Conservation (phyloP, 345 rosid species). For the Sisymbrium irio region DNA sequence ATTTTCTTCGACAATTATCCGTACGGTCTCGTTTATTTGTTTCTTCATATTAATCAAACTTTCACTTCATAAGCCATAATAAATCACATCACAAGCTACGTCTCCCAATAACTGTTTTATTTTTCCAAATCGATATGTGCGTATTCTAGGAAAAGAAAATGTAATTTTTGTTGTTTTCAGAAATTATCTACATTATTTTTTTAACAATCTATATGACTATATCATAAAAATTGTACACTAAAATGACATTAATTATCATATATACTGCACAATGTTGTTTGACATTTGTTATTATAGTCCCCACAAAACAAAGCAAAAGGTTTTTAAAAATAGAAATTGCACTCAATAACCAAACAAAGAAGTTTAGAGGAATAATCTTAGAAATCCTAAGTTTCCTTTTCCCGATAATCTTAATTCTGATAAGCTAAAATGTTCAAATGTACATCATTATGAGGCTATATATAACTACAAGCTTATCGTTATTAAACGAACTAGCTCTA, state of each 20-base stretch:
- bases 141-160: no score
- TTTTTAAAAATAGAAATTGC: neutral
- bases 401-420: neutral
- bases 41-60: neutral
- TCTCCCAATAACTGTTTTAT: neutral
- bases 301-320: neutral
- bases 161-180: no score
- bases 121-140: neutral
- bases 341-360: neutral
- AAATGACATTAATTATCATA: no score
- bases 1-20: constrained; percentile 16
- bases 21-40: constrained; percentile 13
- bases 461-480: neutral
- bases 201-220: no score
- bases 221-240: no score
- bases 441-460: neutral
- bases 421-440: neutral
- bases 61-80: neutral
- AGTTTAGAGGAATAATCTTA: neutral
- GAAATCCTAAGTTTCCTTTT: no score
- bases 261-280: neutral
- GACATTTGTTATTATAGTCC: neutral
- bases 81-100: neutral
- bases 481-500: neutral
- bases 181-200: no score